phyloP scores from a whole-genome alignment of 2,329 filamentous ascomycete species.

The Pseudogymnoascus sp. region DNA sequence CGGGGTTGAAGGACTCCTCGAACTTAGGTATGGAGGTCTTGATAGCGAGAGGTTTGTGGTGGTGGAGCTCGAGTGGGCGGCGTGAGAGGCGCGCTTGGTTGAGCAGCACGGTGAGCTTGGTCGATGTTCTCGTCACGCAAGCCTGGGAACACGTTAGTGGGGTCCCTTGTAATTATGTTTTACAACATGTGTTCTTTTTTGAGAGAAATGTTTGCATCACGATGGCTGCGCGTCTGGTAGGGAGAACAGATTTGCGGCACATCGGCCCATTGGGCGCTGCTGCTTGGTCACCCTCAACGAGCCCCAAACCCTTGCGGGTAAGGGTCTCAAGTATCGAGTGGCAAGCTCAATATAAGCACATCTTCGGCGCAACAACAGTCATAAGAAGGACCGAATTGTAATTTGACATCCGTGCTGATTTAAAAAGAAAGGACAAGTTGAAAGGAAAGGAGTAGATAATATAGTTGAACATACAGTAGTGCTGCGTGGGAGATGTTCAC shows the following conservation, averaged over 20 bases:
- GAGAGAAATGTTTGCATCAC: constrained; percentile 7
- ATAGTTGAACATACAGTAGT: constrained; percentile 20
- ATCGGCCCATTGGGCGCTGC: constrained; percentile 2
- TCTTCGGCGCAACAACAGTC: constrained; percentile 98
- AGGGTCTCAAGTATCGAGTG: constrained; percentile 10
- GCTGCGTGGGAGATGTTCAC: constrained; percentile 40
- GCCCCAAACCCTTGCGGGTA: constrained; percentile 9
- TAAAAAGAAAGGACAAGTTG: background rate
- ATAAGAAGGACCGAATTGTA: constrained; percentile 78
- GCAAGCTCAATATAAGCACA: constrained; percentile 73
- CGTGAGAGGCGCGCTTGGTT: constrained; percentile 58
- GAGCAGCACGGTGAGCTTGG: constrained; percentile 47
- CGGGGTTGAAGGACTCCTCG: constrained; percentile 88
- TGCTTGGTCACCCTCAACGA: constrained; percentile 12
- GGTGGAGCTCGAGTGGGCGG: constrained; percentile 77
- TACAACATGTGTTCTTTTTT: constrained; percentile 31
- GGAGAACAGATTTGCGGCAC: background rate
- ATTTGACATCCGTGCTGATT: constrained; percentile 98
- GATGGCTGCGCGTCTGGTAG: constrained; percentile 3
- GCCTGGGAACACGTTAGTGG: constrained; percentile 22
- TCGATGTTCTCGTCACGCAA: constrained; percentile 18
- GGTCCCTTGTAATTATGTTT: constrained; percentile 30
- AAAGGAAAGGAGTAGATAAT: background rate
- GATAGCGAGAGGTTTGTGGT: constrained; percentile 83
- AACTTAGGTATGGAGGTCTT: constrained; percentile 88